Evolutionary conservation across 2,329 filamentous ascomycete species (phyloP), one percentile per base, ranked within the genome.

Genomic region (Colletotrichum filicis): DNA sequence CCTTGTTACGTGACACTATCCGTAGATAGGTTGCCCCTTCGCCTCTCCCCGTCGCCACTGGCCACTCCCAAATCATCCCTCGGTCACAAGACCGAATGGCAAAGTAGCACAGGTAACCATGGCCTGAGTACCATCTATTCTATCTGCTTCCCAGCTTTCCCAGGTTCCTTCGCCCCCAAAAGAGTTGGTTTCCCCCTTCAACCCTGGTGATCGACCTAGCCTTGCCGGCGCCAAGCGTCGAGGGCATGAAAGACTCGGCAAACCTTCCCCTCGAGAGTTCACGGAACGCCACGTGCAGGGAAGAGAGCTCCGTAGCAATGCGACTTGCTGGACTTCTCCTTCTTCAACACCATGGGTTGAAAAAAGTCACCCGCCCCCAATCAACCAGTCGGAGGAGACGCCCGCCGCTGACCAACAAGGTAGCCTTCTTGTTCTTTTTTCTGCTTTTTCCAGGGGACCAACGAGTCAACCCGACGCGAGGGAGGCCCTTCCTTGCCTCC

Each of bases 211-310:
- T 73, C 71, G 56, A 60, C 66, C 66, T 64, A 64, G 71, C 66
- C 66, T 73, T 71, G 71, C 66, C 55, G 59, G 30, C 60, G 71
- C 71, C 66, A 70, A 70, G 71, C 26, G 66, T 42, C 57, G 55
- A 71, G 52, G 66, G 71, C 71, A 73, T 73, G 55, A 73, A 73
- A 63, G 60, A 53, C 71, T 73, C 71, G 66, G 71, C 66, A 73
- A 73, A 73, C 66, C 66, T 73, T 71, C 66, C 60, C 30, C 46
- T 60, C 60, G 67, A 70, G 56, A 66, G 71, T 66, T 61, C 71
- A 61, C 35, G 35, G 32, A 22, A 52, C 71, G 71, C 66, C 71
- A 73, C 71, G 71, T 73, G 71, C 66, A 49, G 71, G 66, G 53
- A 24, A 42, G 32, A 37, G 42, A 61, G 66, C 59, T 58, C 55